Evolutionary conservation across 495 filamentous ascomycete genomes (phyloP).

Genomic region (Durotheca rogersii): DNA sequence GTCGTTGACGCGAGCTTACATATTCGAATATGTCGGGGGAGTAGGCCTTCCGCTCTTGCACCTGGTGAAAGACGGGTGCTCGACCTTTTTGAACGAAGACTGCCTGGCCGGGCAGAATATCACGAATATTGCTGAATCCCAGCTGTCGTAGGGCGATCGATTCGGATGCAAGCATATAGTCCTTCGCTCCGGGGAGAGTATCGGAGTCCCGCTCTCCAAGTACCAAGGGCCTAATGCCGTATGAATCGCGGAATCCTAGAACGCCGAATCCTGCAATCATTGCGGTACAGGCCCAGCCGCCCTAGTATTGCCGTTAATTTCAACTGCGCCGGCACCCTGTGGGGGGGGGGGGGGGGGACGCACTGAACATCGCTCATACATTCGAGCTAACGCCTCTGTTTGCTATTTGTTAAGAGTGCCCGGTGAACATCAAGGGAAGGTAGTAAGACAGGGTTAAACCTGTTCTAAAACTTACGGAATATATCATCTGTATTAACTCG

Average conservation of each 20-base stretch:
- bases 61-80: conserved; percentile 73
- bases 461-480: conserved; percentile 61
- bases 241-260: conserved; percentile 81
- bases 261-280: conserved; percentile 96
- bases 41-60: conserved; percentile 69
- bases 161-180: conserved; percentile 99
- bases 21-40: conserved; percentile 96
- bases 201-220: conserved; percentile 71
- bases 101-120: conserved; percentile 88
- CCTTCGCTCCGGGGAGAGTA: conserved; percentile 63
- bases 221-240: conserved; percentile 88
- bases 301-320: conserved; percentile 16
- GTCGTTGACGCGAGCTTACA: conserved; percentile 13
- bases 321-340: too few species aligned
- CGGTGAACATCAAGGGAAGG: background rate
- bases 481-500: conserved; percentile 91
- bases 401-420: conserved; percentile 1
- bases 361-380: conserved; percentile 24
- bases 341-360: too few species aligned
- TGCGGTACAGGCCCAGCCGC: conserved; percentile 54
- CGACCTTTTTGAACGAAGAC: conserved; percentile 89
- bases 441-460: conserved; percentile 71
- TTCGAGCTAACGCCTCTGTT: conserved; percentile 8
- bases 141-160: conserved; percentile 87
- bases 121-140: conserved; percentile 76